Base-by-base conservation (phyloP, 2,329 filamentous ascomycete species). In the Sphaerulina musiva region DNA sequence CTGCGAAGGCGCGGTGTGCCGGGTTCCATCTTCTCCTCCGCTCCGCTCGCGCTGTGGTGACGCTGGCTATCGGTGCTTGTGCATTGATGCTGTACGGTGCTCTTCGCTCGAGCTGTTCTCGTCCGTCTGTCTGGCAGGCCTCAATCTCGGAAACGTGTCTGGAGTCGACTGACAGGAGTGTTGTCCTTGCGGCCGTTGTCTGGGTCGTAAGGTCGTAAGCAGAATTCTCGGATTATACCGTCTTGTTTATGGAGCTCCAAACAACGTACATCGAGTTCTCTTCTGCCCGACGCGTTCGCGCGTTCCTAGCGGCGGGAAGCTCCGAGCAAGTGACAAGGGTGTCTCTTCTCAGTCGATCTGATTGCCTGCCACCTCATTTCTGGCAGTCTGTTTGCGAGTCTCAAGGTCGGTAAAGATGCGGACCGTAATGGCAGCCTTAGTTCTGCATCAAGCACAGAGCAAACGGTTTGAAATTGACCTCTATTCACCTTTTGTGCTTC, bases 1-100 rank as follows among this genome's bases (percentile, higher is more conserved):
- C 87, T 89, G 76, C 85, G 83, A 76, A 89, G 78, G 76, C 84
- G 86, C 74, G 85, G 88, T 76, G 87, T 93, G 72, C 78, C 80
- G 31, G 42, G 41, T 42, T 51, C 48, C 48, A 51, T 51, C 32
- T 39, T 41, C 31, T 23, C 48, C 17, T 44, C 48, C 32, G 31
- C 48, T 39, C 40, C 40, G 34, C 40, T 36, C 34, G 20, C 32
- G n/a, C 40, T 51, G 29, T 29, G 40, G 29, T 36, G 32, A 29
- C 31, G 34, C 20, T 36, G 17, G 48, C 41, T 38, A 39, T 45
- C 48, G 41, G 12, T 17, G n/a, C 38, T 10, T 26, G 42, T 29
- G 20, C 42, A 44, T 44, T 26, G 42, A 26, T 12, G 42, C 17
- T 26, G 42, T 6, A 29, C 26, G 26, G 26, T 38, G 10, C 34